Evolutionary conservation across 2,329 filamentous ascomycete genomes (phyloP).

Genomic region (Neopestalotiopsis sp.): DNA sequence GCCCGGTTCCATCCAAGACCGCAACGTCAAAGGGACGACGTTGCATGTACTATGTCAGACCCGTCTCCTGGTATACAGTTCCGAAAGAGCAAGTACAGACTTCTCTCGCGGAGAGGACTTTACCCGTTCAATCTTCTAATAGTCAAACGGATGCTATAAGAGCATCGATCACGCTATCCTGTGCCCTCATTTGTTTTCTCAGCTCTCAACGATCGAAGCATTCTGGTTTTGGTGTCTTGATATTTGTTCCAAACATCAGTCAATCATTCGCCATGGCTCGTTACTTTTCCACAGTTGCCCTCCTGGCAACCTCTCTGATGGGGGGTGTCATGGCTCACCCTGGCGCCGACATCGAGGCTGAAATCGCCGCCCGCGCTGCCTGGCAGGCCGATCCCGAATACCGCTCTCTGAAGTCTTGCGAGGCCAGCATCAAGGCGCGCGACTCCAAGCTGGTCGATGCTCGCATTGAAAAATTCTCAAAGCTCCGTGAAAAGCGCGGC

Average conservation of each 20-base stretch:
- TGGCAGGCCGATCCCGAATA: conserved; percentile 41
- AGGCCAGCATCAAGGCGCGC: conserved; percentile 13
- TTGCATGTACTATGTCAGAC: not conserved
- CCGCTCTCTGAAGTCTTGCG: conserved; percentile 17
- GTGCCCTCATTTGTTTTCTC: not conserved
- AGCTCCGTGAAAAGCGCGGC: conserved; percentile 16
- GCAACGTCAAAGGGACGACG: not conserved
- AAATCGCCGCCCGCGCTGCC: conserved; percentile 53
- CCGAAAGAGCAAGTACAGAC: not conserved
- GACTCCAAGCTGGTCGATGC: conserved; percentile 11
- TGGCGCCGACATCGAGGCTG: conserved; percentile 53
- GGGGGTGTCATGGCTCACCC: conserved; percentile 45
- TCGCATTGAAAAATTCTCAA: conserved; percentile 15
- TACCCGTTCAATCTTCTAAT: not conserved
- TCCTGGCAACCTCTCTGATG: conserved; percentile 17
- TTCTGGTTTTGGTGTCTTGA: not conserved
- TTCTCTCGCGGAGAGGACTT: not conserved
- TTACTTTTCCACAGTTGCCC: conserved; percentile 15
- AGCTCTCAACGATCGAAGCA: not conserved
- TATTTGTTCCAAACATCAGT: not conserved
- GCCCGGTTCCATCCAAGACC: not conserved
- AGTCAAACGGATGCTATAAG: not conserved
- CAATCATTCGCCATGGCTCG: conserved; percentile 14
- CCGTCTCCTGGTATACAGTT: not conserved
- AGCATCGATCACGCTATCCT: conserved; percentile 1